phyloP scores from a whole-genome alignment of 257 asterid species.

The Gardenia jasminoides region DNA sequence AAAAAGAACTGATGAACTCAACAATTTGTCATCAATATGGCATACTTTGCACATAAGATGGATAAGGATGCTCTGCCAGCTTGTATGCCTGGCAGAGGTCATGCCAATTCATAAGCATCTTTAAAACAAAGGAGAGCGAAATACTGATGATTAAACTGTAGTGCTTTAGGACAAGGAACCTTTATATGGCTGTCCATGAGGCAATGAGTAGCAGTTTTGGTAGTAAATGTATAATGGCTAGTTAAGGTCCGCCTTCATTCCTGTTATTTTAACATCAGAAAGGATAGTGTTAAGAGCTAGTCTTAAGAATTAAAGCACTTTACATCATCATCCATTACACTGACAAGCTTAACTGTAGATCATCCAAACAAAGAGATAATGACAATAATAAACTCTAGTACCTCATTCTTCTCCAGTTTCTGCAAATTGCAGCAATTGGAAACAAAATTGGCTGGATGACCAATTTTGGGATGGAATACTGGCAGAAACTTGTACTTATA shows the following conservation, averaged over 20 bases:
- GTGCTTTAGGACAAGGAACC: not conserved
- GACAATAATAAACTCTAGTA: not conserved
- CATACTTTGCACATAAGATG: not conserved
- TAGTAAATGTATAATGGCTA: not conserved
- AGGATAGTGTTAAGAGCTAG: not conserved
- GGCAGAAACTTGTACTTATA: not conserved
- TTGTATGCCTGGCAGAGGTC: no score
- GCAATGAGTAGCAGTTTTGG: not conserved
- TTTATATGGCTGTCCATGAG: not conserved
- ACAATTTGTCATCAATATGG: not conserved
- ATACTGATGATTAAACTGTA: not conserved
- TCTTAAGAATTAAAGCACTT: not conserved
- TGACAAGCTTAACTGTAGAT: not conserved
- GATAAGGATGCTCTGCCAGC: not conserved
- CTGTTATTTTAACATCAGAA: not conserved
- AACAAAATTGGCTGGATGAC: not conserved
- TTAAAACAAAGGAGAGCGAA: not conserved
- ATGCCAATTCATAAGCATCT: not conserved
- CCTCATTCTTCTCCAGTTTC: not conserved
- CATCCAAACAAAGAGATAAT: not conserved
- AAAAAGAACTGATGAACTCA: not conserved
- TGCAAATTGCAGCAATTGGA: not conserved
- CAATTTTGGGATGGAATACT: not conserved
- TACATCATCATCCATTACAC: not conserved
- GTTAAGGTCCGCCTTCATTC: not conserved